phyloP scores from a whole-genome alignment of 768 basidiomycete species.

The Tubosaeta sp. region DNA sequence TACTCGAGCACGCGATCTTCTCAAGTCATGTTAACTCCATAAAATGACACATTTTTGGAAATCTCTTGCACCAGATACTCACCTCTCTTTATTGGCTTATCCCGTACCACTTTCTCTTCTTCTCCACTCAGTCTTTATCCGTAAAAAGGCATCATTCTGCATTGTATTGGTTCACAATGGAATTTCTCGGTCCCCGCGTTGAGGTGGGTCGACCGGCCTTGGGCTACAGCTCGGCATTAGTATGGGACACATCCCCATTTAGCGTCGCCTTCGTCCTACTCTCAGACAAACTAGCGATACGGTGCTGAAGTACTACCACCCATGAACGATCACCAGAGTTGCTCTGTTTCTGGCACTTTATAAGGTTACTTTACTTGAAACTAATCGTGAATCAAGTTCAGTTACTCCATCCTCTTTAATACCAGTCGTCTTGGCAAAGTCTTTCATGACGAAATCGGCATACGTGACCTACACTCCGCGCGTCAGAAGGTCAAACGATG shows the following conservation, averaged over 20 bases:
- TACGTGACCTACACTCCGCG: constrained; percentile 46
- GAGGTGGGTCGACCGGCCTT: not conserved
- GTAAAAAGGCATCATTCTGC: not conserved
- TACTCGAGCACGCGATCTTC: constrained; percentile 50
- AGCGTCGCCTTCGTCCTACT: too few species aligned
- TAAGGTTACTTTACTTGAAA: not conserved
- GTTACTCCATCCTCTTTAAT: constrained; percentile 51
- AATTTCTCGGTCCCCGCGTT: constrained; percentile 6
- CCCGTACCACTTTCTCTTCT: not conserved
- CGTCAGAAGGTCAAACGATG: constrained; percentile 7
- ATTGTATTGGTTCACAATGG: constrained; percentile 4
- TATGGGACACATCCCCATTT: too few species aligned
- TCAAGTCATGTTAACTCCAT: constrained; percentile 48
- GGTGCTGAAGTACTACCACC: too few species aligned
- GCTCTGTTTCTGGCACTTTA: too few species aligned
- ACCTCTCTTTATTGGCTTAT: not conserved
- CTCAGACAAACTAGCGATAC: too few species aligned
- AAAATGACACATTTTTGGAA: constrained; percentile 2
- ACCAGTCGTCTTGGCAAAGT: constrained; percentile 63
- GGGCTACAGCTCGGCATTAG: too few species aligned
- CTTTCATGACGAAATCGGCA: constrained; percentile 69
- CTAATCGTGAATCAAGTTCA: not conserved
- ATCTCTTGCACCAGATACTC: constrained; percentile 18
- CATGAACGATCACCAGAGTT: too few species aligned
- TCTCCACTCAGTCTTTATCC: not conserved